A percentile compares a stretch with the other conserved stretches of the same genome.
phyloP scores from a whole-genome alignment of 2,329 filamentous ascomycete species.

The Exophiala lecanii-corni region DNA sequence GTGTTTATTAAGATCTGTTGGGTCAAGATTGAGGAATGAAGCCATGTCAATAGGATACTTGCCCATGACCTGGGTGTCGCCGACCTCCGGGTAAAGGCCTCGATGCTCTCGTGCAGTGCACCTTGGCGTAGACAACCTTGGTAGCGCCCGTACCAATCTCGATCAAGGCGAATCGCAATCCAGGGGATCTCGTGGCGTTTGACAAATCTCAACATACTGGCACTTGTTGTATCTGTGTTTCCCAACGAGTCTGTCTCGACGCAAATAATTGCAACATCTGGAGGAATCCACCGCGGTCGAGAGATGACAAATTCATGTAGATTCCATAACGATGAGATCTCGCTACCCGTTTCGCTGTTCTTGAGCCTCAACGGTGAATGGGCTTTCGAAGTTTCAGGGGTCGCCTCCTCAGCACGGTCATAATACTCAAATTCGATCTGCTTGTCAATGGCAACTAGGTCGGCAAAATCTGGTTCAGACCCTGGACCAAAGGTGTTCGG shows the following conservation, averaged over 20 bases:
- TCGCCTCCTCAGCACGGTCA: slow-evolving; percentile 14
- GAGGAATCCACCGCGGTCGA: slow-evolving; percentile 40
- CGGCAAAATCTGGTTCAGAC: slow-evolving; percentile 43
- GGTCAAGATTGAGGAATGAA: slow-evolving; percentile 45
- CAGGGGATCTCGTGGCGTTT: slow-evolving; percentile 40
- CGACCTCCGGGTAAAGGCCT: not conserved
- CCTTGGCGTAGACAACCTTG: slow-evolving; percentile 26
- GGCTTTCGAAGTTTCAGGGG: not conserved
- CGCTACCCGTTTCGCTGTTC: slow-evolving; percentile 26
- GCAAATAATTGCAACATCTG: slow-evolving; percentile 45
- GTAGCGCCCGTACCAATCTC: slow-evolving; percentile 34
- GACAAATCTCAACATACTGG: slow-evolving; percentile 35
- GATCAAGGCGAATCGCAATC: slow-evolving; percentile 42
- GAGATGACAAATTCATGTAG: slow-evolving; percentile 35
- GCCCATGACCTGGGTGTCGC: slow-evolving; percentile 15
- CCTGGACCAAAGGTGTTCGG: slow-evolving; percentile 45
- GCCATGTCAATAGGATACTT: slow-evolving; percentile 44
- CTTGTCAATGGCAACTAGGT: slow-evolving; percentile 40
- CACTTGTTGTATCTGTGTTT: slow-evolving; percentile 26
- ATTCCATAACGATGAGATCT: slow-evolving; percentile 36
- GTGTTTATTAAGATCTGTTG: slow-evolving; percentile 44
- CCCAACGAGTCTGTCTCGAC: slow-evolving; percentile 28
- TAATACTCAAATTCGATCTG: slow-evolving; percentile 48
- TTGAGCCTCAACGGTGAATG: slow-evolving; percentile 31
- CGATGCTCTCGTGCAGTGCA: slow-evolving; percentile 40